Evolutionary conservation across 805 yeast genomes (phyloP), one percentile per base, ranked within the genome.

Genomic region (Candida michaelii): DNA sequence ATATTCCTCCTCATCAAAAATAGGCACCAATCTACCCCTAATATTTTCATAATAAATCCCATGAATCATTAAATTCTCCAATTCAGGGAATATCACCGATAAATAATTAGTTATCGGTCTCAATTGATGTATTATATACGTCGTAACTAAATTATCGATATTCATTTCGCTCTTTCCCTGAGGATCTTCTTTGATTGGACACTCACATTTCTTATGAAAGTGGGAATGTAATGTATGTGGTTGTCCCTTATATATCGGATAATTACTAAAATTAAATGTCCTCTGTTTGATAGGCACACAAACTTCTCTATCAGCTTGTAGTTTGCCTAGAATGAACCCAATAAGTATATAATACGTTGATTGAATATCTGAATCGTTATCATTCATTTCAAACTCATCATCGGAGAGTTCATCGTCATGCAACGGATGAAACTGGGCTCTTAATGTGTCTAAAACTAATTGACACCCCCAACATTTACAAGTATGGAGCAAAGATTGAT

Each of bases 391-490:
- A n/a, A 38, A 40, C 9, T 40, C 47, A 14, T 42, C 42, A 12
- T 41, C 41, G 1, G 39, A 6, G 12, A 14, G 14, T 21, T 30
- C 46, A 12, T 47, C 50, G 24, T 54, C 59, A 9, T 40, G 27
- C 19, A 55, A 45, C 13, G 62, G 64, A 36, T 42, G 44, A 45
- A 65, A 65, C 36, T 41, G 31, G 15, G 44, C 45, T 19, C 54
- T 41, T 10, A 65, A 46, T 39, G 42, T 50, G 12, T 51, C 52
- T 43, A 65, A 51, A 4, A 62, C 60, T 17, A 46, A 16, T n/a
- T 54, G 54, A 44, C 72, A 66, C 7, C 72, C 72, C 54, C 56
- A 48, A 42, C 72, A 66, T 41, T 47, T 50, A 44, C 72, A 66
- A 11, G 70, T 63, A 48, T 66, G 70, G 23, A 66, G 46, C 16